A percentile compares a stretch with the other conserved stretches of the same genome.
Evolutionary conservation across 305 asterid genomes (phyloP).

Genomic region (Solanum hybrid): DNA sequence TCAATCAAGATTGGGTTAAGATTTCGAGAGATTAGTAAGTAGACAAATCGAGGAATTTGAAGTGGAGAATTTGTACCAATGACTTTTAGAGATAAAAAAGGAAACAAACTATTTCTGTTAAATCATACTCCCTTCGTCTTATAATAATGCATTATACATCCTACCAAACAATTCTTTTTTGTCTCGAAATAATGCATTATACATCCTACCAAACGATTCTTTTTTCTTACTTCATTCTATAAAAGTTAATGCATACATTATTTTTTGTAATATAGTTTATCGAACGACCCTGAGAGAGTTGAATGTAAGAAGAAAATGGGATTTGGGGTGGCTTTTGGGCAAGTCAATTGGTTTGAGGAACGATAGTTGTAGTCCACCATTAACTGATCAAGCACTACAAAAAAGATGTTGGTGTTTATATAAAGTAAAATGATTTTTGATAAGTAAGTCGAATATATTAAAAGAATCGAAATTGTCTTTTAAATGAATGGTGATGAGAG

Average conservation of each 20-base stretch:
- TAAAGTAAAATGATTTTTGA: not conserved
- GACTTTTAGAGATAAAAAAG: not conserved
- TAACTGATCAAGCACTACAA: not conserved
- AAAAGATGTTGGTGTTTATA: not conserved
- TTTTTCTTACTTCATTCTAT: not conserved
- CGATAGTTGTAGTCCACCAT: not conserved
- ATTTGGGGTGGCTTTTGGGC: not conserved
- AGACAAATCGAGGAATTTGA: slow-evolving; percentile 14
- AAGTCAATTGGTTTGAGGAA: not conserved
- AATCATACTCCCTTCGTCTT: not conserved
- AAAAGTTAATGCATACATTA: too few species aligned
- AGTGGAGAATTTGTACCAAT: not conserved
- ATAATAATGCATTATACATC: not conserved
- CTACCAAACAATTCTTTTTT: not conserved
- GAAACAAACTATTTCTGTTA: not conserved
- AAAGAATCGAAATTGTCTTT: not conserved
- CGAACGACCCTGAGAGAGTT: not conserved
- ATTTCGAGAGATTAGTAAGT: slow-evolving; percentile 7
- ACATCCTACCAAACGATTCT: not conserved
- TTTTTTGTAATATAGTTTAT: too few species aligned
- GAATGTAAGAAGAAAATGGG: not conserved
- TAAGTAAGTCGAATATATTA: not conserved
- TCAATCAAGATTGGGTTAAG: not conserved
- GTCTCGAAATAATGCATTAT: too few species aligned
- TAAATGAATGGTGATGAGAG: not conserved